A percentile compares a stretch with the other conserved stretches of the same genome.
These are phyloP conservation scores for Salicornia ramosissima DNA, from an alignment of 148 eudicot genomes.

Conservation along the genomic window DNA sequence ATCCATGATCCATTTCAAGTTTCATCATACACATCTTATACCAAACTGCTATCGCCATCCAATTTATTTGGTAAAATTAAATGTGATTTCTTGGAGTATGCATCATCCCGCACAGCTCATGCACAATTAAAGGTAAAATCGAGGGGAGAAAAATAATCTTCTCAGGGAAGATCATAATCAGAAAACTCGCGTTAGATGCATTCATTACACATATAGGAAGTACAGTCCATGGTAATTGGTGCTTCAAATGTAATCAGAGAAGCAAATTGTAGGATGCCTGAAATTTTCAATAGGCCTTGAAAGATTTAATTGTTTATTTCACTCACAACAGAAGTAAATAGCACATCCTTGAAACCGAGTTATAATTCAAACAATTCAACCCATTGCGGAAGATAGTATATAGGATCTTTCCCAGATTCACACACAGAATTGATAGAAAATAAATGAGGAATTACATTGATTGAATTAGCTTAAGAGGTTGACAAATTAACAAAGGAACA, in stretches of 20 bases:
- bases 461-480: background rate
- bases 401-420: background rate
- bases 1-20: no score
- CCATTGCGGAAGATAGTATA: background rate
- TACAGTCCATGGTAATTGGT: no score
- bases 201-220: no score
- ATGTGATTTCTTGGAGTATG: no score
- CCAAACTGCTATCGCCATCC: no score
- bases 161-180: background rate
- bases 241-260: background rate
- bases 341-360: background rate
- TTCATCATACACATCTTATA: no score
- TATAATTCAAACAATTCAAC: background rate
- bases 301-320: background rate
- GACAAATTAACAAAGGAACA: background rate
- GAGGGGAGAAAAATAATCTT: no score
- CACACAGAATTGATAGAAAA: background rate
- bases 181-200: no score
- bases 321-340: background rate
- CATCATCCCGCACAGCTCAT: no score
- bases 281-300: background rate
- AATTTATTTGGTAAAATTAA: no score
- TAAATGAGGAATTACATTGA: background rate
- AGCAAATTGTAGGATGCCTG: background rate
- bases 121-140: no score